These are phyloP conservation scores for Akanthomyces lecanii DNA, from an alignment of 2,329 filamentous ascomycete genomes.

Conservation along the genomic window DNA sequence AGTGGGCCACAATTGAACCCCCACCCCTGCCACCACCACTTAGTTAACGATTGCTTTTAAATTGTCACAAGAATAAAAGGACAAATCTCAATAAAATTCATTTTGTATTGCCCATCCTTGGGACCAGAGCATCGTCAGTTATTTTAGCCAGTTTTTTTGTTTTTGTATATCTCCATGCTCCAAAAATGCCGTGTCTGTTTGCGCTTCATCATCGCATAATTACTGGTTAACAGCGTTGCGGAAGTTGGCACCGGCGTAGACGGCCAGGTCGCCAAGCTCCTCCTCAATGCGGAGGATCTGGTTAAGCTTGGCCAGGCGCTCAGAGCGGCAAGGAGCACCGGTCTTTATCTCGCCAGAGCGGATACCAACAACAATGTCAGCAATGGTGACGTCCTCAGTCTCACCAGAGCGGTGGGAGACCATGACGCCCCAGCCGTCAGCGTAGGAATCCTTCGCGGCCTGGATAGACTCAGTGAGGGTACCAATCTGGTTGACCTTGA, in stretches of 20 bases:
- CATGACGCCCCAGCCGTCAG: conserved; percentile 97
- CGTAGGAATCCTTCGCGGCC: conserved; percentile 97
- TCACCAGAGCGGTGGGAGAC: conserved; percentile 98
- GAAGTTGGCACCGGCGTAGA: conserved; percentile 93
- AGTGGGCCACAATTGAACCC: neutral
- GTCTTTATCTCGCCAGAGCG: conserved; percentile 98
- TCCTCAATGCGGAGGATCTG: conserved; percentile 99
- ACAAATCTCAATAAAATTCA: neutral
- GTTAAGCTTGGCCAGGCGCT: conserved; percentile 99
- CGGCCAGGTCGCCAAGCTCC: conserved; percentile 85
- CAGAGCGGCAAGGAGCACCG: conserved; percentile 89
- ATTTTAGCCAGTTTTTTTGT: neutral
- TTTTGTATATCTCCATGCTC: neutral
- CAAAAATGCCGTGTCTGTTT: neutral
- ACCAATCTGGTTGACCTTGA: conserved; percentile 99
- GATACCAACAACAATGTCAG: conserved; percentile 95
- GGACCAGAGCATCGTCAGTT: neutral
- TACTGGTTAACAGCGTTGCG: conserved; percentile 85
- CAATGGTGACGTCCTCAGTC: conserved; percentile 99
- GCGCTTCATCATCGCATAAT: conserved; percentile 28
- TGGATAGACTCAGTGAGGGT: conserved; percentile 98
- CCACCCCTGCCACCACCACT: neutral
- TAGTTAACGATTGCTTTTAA: neutral
- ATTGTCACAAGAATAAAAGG: neutral
- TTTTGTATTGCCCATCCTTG: neutral